Base-by-base conservation (phyloP, 192 early-diverging fungal species). In the Umbelopsis sp. region DNA sequence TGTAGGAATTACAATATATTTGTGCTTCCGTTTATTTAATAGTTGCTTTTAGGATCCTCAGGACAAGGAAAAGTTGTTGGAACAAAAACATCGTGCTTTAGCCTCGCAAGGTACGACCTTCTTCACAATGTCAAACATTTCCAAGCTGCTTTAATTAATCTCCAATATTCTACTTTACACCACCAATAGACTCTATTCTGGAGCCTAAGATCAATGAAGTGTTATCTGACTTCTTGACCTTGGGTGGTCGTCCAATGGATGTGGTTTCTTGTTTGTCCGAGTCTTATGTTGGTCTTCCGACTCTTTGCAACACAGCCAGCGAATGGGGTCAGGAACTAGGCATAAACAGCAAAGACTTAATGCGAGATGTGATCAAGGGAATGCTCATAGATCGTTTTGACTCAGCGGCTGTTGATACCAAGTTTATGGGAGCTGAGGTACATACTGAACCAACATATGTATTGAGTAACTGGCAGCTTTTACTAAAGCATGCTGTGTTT, bases 321-420 rank as follows among this genome's bases (percentile, higher is more conserved):
- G 58, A 68, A 18, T 82, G 78, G 73, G 71, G 68, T 13, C 64
- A 68, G 11, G 79, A 81, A 18, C 70, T 80, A 16, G 81, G 78
- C 49, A 64, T 85, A 22, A 77, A 85, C 46, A 73, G 76, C 50
- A 68, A 78, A 16, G 76, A 72, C 0, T 68, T 84, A 46, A 76
- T 84, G 70, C 77, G 78, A 67, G 82, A 87, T 15, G 78, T 85
- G 0, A 69, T 90, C 35, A 85, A 84, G 37, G 76, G 80, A 65
- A 78, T 80, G 58, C 84, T 92, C 12, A 78, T 88, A 66, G 85
- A 89, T 18, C 75, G 76, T 16, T 92, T 92, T 67, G 86, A 92
- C 64, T 75, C 87, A 23, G 45, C 41, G 18, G 65, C 46, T 15
- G 68, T 50, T 11, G 46, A 50, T 33, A 69, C 46, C 20, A 69